Evolutionary conservation across 768 basidiomycete genomes (phyloP), one percentile per base, ranked within the genome.

Genomic region (Podaxis sp.): DNA sequence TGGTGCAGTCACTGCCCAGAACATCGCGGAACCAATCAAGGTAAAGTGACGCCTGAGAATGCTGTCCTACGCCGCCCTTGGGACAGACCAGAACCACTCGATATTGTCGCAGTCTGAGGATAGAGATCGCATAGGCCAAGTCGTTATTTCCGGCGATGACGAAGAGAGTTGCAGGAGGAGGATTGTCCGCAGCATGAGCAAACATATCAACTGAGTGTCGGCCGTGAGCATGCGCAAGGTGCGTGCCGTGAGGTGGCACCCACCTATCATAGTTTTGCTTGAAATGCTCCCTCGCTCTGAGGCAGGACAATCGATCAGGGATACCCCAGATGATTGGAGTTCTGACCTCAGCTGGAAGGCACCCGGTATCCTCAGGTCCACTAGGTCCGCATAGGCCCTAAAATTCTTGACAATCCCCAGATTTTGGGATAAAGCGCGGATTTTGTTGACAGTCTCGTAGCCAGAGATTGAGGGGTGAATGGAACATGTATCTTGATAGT

Each of bases 121-220:
- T 72, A 2, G 82, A 80, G 19, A 80, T 64, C 1, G 77, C 78
- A 68, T 81, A 83, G 0, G 78, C 74, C 58, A 80, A 79, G 63
- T 80, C 79, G 12, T 76, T 69, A 66, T 84, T 80, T 0, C 77
- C 77, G 6, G 82, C 75, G 52, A 85, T 82, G 13, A 86, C 70
- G 39, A 84, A 61, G 36, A 84, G 73, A 26, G 80, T 82, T 4
- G 78, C 72, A 7, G 79, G 79, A 4, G 77, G 68, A 8, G 79
- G 74, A 61, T 77, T 79, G 66, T 85, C 84, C 52, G 81, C 72
- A 13, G 76, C 77, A 65, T 76, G 66, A 13, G 67, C 26, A 33
- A 70, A 67, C 68, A 73, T 67, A 53, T 73, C 70, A 46, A 69
- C 71, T 73, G 19, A 13, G 33, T 28, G 33, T 44, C 8, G 33